Evolutionary conservation across 345 rosid genomes (phyloP), one percentile per base, ranked within the genome.

Genomic region (Arabidopsis suecica): DNA sequence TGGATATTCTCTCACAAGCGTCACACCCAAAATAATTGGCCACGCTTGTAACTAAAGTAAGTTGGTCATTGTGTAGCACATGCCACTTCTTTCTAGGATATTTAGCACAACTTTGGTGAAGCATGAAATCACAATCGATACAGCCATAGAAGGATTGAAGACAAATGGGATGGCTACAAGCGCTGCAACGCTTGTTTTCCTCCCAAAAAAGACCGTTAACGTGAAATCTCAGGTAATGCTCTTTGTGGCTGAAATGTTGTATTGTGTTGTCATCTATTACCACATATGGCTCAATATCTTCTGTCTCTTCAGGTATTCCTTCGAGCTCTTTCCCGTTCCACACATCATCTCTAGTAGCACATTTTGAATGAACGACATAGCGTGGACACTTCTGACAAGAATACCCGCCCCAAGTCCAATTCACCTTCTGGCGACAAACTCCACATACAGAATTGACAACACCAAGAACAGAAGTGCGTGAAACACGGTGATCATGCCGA

Each of bases 11-110:
- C 13, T 1, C 0, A 36, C 45, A 59, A 7, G 28, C 64, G 0
- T 0, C 0, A 3, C 60, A 55, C 3, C 0, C 0, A 30, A 30
- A 55, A 0, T 0, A 0, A 0, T 14, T 5, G 2, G 1, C 37
- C 25, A 1, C 6, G 7, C 7, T 58, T 58, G 62, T n/a, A 1
- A 34, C 62, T 58, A 58, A 34, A 7, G n/a, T 36, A 38, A 59
- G 64, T 0, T n/a, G 67, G 0, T 62, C 67, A 12, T 40, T 40
- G 7, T 20, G 51, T 14, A 62, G 11, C 7, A 22, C 12, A 44
- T 38, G 66, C 5, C 66, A 3, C 40, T 40, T 61, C 49, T 11
- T 61, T 37, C 4, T 61, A 5, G 49, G 49, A 45, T 20, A 14
- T 45, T 45, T 8, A 14, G 49, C 49, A 3, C 49, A 45, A 3